Evolutionary conservation across 352 stramenopile genomes (phyloP).

Genomic region (Phytophthora nicotianae): DNA sequence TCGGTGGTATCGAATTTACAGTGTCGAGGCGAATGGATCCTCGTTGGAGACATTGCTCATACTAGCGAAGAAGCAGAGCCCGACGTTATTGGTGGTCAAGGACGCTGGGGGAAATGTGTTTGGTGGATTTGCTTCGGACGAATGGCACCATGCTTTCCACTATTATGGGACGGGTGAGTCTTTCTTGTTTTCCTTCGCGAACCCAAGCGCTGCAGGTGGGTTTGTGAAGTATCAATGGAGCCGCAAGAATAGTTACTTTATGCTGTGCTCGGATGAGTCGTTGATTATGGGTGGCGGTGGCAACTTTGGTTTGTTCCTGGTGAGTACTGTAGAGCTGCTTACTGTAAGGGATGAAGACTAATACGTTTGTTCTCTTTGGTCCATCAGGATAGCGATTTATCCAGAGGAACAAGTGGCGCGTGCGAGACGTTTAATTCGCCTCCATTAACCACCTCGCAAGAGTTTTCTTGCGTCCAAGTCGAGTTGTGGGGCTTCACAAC

Average conservation of each 20-base stretch:
- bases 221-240: slow-evolving; percentile 89
- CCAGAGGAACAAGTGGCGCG: slow-evolving; percentile 78
- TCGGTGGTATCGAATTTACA: slow-evolving; percentile 85
- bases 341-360: background rate
- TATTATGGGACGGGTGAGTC: slow-evolving; percentile 91
- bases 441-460: slow-evolving; percentile 74
- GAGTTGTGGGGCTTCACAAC: slow-evolving; percentile 89
- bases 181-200: slow-evolving; percentile 90
- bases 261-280: slow-evolving; percentile 90
- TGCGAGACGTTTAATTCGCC: slow-evolving; percentile 90
- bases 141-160: slow-evolving; percentile 78
- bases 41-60: slow-evolving; percentile 79
- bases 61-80: slow-evolving; percentile 68
- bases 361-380: slow-evolving; percentile 8
- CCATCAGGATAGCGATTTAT: slow-evolving; percentile 82
- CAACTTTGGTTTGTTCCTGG: slow-evolving; percentile 90
- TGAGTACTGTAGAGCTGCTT: slow-evolving; percentile 40
- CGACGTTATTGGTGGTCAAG: slow-evolving; percentile 84
- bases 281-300: slow-evolving; percentile 91
- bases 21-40: slow-evolving; percentile 73
- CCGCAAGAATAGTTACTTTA: slow-evolving; percentile 91
- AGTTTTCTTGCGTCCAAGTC: slow-evolving; percentile 83
- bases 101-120: slow-evolving; percentile 80
- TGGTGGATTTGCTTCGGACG: slow-evolving; percentile 81
- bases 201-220: slow-evolving; percentile 26